Percentiles rank a stretch among this genome's conserved stretches.
Conservation (phyloP, 768 basidiomycete species). For the Lenzites betulinus region DNA sequence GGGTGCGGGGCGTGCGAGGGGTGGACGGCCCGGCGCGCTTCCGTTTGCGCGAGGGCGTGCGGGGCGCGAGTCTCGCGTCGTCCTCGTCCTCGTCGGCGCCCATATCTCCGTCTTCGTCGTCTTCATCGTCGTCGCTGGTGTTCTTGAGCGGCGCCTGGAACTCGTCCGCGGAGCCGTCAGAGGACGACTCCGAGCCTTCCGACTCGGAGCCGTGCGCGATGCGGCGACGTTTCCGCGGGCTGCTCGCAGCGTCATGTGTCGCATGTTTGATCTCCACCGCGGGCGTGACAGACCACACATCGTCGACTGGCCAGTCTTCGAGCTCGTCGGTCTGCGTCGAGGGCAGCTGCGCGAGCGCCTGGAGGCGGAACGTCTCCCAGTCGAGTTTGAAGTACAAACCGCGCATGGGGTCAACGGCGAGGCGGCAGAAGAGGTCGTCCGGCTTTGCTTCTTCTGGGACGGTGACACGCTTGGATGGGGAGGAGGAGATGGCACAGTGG, state of each 20-base stretch:
- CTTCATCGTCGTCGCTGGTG: not conserved
- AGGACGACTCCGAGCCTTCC: constrained; percentile 12
- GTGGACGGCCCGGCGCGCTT: constrained; percentile 35
- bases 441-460: not conserved
- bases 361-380: constrained; percentile 53
- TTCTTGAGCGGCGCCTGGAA: not conserved
- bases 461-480: not conserved
- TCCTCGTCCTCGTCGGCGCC: constrained; percentile 16
- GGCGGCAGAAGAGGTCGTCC: constrained; percentile 44
- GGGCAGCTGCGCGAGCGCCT: constrained; percentile 36
- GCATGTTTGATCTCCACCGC: not conserved
- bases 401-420: constrained; percentile 57
- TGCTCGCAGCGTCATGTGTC: not conserved
- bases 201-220: not conserved
- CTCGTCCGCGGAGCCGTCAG: constrained; percentile 18
- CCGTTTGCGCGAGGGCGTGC: constrained; percentile 59
- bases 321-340: not conserved
- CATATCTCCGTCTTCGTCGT: not conserved
- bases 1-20: constrained; percentile 21
- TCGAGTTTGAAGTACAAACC: constrained; percentile 64
- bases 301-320: constrained; percentile 8
- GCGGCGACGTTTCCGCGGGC: constrained; percentile 15
- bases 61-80: constrained; percentile 34
- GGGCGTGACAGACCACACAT: constrained; percentile 22
- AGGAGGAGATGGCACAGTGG: constrained; percentile 48